Conservation (phyloP, 2,329 filamentous ascomycete genomes). For the Hortaea werneckii region DNA sequence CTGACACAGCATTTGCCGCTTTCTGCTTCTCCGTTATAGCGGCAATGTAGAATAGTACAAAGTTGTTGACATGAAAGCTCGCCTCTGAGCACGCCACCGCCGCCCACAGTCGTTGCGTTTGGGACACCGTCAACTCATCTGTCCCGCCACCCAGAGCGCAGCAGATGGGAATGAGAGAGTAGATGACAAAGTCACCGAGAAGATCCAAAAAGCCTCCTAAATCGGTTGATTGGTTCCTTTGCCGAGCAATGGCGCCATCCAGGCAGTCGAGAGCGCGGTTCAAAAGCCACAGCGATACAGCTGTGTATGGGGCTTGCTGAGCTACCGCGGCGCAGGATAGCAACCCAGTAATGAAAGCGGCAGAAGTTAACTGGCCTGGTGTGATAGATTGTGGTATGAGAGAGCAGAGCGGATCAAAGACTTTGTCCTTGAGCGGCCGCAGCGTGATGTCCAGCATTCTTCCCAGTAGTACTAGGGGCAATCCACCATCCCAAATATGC, state of each 20-base stretch:
- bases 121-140: background rate
- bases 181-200: constrained; percentile 20
- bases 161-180: constrained; percentile 18
- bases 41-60: constrained; percentile 21
- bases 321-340: background rate
- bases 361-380: constrained; percentile 12
- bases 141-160: constrained; percentile 1
- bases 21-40: constrained; percentile 16
- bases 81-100: constrained; percentile 16
- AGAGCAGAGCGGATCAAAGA: constrained; percentile 12
- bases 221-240: constrained; percentile 12
- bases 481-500: no score
- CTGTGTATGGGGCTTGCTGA: background rate
- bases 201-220: constrained; percentile 21
- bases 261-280: constrained; percentile 20
- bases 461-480: no score
- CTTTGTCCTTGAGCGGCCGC: constrained; percentile 13
- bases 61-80: constrained; percentile 23
- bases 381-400: constrained; percentile 9
- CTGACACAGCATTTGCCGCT: background rate
- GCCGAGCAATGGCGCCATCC: constrained; percentile 18
- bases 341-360: constrained; percentile 8
- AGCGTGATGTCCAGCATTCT: constrained; percentile 17
- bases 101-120: constrained; percentile 6
- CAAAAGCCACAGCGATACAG: constrained; percentile 10